Evolutionary conservation across 768 basidiomycete genomes (phyloP).

Genomic region (Tulasnella sp.): DNA sequence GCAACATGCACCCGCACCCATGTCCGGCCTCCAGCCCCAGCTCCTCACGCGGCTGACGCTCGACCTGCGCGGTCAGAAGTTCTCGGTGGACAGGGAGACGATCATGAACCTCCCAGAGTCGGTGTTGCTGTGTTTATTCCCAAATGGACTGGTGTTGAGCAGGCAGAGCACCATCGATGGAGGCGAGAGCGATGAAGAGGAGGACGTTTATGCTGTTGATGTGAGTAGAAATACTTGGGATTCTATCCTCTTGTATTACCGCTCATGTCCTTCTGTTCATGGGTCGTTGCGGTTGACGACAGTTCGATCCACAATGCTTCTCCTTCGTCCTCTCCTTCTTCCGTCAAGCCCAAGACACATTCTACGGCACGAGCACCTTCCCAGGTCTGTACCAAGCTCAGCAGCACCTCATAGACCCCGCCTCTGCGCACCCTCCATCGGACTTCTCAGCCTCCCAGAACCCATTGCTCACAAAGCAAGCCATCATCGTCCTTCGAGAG

Average conservation of each 20-base stretch:
- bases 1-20: slow-evolving; percentile 12
- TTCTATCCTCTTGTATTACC: neutral
- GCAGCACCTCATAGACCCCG: slow-evolving; percentile 61
- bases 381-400: slow-evolving; percentile 71
- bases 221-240: slow-evolving; percentile 49
- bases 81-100: slow-evolving; percentile 92
- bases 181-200: slow-evolving; percentile 67
- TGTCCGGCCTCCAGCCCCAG: slow-evolving; percentile 54
- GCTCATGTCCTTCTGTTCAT: slow-evolving; percentile 7
- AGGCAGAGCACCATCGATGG: slow-evolving; percentile 67
- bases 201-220: slow-evolving; percentile 92
- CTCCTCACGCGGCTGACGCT: slow-evolving; percentile 79
- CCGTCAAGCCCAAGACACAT: slow-evolving; percentile 70
- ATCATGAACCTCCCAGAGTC: slow-evolving; percentile 98
- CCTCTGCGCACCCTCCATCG: slow-evolving; percentile 26
- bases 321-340: slow-evolving; percentile 90
- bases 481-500: slow-evolving; percentile 95
- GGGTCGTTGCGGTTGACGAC: slow-evolving; percentile 17
- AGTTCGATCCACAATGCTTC: slow-evolving; percentile 99
- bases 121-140: slow-evolving; percentile 90
- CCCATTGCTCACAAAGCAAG: slow-evolving; percentile 88
- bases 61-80: slow-evolving; percentile 82
- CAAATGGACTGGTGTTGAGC: slow-evolving; percentile 90
- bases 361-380: slow-evolving; percentile 71
- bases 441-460: slow-evolving; percentile 67